Evolutionary conservation across 768 basidiomycete species (phyloP), one percentile per base, ranked within the genome.

Genomic region (Kwoniella shandongensis): DNA sequence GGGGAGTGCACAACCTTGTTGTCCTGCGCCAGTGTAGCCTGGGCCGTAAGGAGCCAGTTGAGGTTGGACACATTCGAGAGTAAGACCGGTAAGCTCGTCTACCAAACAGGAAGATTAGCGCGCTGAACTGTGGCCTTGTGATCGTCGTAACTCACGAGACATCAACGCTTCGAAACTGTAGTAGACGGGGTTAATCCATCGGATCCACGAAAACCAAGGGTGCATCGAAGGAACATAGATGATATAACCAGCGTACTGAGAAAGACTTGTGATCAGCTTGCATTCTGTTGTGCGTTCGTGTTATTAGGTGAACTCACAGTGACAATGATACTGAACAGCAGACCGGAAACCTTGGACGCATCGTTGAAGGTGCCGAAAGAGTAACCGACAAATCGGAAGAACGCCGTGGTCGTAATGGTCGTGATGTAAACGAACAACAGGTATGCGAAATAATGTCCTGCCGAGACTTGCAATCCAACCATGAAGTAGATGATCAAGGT

Each of bases 161-260:
- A 70, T 63, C 41, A 71, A 53, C 5, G 67, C 70, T 46, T 73
- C 72, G 47, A 75, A 69, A 0, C 64, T 57, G 52, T 74, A 76
- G 54, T 68, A 67, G 29, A 76, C 55, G 1, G 75, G 75, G 49
- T 73, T 61, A 49, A 76, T 66, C 69, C 69, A 74, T 44, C 65
- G 36, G 26, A 74, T 60, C 75, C 75, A 76, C 7, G 59, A 52
- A 58, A 74, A 76, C 75, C 75, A 76, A 1, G 73, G 72, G 26
- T 71, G 62, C 69, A 73, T 71, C 40, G 57, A 62, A 2, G 70
- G 68, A 3, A 57, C 55, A 35, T 69, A 62, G 38, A 75, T 71
- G 61, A 70, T 66, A 38, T 73, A 70, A 38, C 62, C 56, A 30
- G 64, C 61, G 54, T 63, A 66, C 47, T 45, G 40, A 8, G 47